These are phyloP conservation scores for Microbotryum saponariae DNA, from an alignment of 1,284 basidiomycete species.

Conservation along the genomic window DNA sequence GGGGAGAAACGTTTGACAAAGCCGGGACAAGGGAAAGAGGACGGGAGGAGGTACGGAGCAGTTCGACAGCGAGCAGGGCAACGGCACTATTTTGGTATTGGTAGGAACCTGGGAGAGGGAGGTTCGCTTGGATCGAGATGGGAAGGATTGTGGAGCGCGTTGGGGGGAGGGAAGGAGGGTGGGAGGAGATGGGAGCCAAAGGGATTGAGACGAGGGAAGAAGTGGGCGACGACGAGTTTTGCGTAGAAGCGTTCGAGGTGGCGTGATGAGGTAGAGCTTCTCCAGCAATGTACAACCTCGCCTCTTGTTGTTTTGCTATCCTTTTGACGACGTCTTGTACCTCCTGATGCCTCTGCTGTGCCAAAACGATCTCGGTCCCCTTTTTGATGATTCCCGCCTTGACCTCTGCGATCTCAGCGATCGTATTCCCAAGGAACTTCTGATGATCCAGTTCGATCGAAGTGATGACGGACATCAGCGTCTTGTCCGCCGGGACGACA, in stretches of 20 bases:
- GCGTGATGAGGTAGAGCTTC: background rate
- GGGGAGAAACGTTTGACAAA: constrained; percentile 44
- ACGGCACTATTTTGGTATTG: constrained; percentile 73
- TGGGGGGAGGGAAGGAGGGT: background rate
- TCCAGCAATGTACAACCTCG: constrained; percentile 25
- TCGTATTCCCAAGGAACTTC: constrained; percentile 69
- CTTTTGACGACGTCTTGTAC: constrained; percentile 47
- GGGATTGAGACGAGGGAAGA: background rate
- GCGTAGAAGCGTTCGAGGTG: background rate
- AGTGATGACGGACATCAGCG: constrained; percentile 73
- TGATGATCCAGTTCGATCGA: constrained; percentile 90
- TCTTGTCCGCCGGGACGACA: constrained; percentile 59
- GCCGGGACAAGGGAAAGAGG: constrained; percentile 30
- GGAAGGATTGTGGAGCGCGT: too few relatives aligned
- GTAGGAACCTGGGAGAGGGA: constrained; percentile 67
- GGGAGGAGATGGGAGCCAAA: constrained; percentile 1
- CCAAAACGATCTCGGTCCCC: constrained; percentile 65
- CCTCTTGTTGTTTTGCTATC: constrained; percentile 42
- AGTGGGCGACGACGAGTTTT: constrained; percentile 27
- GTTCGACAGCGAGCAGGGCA: constrained; percentile 58
- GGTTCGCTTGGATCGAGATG: constrained; percentile 1
- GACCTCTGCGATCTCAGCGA: constrained; percentile 67
- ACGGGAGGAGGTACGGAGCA: constrained; percentile 50
- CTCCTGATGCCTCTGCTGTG: constrained; percentile 54
- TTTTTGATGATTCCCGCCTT: constrained; percentile 74